These are phyloP conservation scores for Apiotrichum domesticum DNA, from an alignment of 1,284 basidiomycete species.

Conservation along the genomic window DNA sequence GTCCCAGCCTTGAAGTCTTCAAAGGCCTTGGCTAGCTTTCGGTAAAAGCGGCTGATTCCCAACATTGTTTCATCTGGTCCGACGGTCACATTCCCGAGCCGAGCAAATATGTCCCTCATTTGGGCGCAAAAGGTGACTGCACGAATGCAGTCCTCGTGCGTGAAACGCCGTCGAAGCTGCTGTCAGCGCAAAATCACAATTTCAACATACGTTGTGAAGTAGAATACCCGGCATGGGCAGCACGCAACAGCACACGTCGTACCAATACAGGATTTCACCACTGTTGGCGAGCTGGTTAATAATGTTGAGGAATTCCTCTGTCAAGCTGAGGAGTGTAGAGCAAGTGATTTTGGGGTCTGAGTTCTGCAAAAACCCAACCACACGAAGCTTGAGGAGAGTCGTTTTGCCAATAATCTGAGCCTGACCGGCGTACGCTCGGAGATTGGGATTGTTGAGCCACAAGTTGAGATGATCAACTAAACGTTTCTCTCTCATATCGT, in stretches of 20 bases:
- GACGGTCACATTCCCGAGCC: not conserved
- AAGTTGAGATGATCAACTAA: slow-evolving; percentile 3
- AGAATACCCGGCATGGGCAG: slow-evolving; percentile 4
- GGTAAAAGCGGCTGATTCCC: slow-evolving; percentile 5
- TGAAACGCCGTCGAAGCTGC: not conserved
- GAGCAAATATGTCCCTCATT: not conserved
- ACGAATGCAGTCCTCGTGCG: not conserved
- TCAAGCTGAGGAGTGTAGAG: not conserved
- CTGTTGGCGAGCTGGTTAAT: not conserved
- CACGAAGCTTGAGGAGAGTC: slow-evolving; percentile 5
- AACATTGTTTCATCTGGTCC: not conserved
- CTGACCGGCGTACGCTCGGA: not conserved
- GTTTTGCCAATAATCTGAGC: slow-evolving; percentile 4
- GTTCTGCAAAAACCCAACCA: slow-evolving; percentile 1
- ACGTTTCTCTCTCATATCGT: slow-evolving; percentile 1
- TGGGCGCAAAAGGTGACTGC: not conserved
- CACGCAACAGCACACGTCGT: slow-evolving; percentile 3
- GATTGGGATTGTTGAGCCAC: slow-evolving; percentile 3
- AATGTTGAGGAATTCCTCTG: slow-evolving; percentile 8
- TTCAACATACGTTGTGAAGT: slow-evolving; percentile 6
- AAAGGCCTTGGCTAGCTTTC: not conserved
- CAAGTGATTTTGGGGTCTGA: not conserved
- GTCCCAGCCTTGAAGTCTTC: not conserved
- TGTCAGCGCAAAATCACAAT: not conserved
- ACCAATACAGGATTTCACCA: slow-evolving; percentile 6